Percentiles rank a stretch among this genome's conserved stretches.
phyloP scores from a whole-genome alignment of 2,329 filamentous ascomycete genomes.

The Dactylellina sp. region DNA sequence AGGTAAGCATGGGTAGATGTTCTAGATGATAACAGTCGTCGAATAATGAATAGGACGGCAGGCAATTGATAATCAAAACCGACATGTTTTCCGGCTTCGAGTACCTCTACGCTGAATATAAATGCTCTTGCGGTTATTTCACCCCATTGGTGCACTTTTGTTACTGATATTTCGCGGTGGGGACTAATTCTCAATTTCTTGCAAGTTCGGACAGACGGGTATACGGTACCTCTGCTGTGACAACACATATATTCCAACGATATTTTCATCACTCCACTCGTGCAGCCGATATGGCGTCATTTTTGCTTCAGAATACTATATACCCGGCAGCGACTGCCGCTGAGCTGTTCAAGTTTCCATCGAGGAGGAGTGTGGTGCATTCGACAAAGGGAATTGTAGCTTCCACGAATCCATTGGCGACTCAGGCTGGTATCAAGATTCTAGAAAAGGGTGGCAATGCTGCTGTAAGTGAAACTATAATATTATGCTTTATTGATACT shows the following conservation, averaged over 20 bases:
- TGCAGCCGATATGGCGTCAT: background rate
- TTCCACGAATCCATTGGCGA: constrained; percentile 88
- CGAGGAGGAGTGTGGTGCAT: constrained; percentile 89
- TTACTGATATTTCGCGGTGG: no score
- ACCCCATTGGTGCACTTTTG: no score
- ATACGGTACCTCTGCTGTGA: constrained; percentile 1
- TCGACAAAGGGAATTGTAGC: constrained; percentile 89
- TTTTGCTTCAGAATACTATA: constrained; percentile 19
- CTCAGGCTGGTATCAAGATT: constrained; percentile 85
- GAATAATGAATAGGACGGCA: background rate
- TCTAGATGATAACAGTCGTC: background rate
- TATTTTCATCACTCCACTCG: background rate
- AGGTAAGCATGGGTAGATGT: constrained; percentile 5
- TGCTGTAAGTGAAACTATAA: constrained; percentile 72
- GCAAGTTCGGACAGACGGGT: background rate
- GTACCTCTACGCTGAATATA: no score
- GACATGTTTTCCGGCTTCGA: no score
- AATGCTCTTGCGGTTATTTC: no score
- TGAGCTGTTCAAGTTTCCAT: constrained; percentile 75
- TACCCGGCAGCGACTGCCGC: constrained; percentile 59
- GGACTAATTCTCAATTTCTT: background rate
- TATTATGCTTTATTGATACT: background rate
- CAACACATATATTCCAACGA: constrained; percentile 37
- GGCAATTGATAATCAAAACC: no score
- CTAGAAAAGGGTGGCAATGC: constrained; percentile 92